Percentiles rank a stretch among this genome's conserved stretches.
phyloP scores from a whole-genome alignment of 2,329 filamentous ascomycete genomes.

The Orbilia javanica region DNA sequence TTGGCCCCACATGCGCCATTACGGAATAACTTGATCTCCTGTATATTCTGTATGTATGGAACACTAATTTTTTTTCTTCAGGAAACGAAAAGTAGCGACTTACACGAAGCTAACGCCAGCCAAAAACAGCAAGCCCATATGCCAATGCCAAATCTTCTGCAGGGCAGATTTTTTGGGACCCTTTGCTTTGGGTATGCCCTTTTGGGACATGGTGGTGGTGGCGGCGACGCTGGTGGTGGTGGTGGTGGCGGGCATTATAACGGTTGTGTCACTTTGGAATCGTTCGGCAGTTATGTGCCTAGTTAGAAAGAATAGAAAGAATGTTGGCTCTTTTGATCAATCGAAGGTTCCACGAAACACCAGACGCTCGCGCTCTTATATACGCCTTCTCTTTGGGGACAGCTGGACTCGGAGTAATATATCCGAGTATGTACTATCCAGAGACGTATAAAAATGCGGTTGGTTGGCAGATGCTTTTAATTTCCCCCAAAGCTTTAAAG shows the following conservation, averaged over 20 bases:
- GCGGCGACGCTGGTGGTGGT: not conserved
- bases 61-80: not conserved
- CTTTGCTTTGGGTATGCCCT: not conserved
- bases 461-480: too few relatives aligned
- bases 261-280: not conserved
- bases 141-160: too few relatives aligned
- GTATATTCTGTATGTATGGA: too few relatives aligned
- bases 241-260: not conserved
- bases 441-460: too few relatives aligned
- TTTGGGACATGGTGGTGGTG: not conserved
- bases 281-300: not conserved
- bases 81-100: constrained; percentile 9
- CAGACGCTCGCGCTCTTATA: too few relatives aligned
- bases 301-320: not conserved
- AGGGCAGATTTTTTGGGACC: constrained; percentile 5
- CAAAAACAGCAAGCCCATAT: constrained; percentile 10
- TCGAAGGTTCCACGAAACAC: not conserved
- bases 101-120: constrained; percentile 26
- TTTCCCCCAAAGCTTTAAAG: too few relatives aligned
- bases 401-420: too few relatives aligned
- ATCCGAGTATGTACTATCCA: too few relatives aligned
- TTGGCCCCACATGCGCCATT: not conserved
- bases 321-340: not conserved
- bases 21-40: too few relatives aligned
- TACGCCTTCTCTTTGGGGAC: too few relatives aligned